phyloP scores from a whole-genome alignment of 2,329 filamentous ascomycete species.

The Chaetothyriales sp. region DNA sequence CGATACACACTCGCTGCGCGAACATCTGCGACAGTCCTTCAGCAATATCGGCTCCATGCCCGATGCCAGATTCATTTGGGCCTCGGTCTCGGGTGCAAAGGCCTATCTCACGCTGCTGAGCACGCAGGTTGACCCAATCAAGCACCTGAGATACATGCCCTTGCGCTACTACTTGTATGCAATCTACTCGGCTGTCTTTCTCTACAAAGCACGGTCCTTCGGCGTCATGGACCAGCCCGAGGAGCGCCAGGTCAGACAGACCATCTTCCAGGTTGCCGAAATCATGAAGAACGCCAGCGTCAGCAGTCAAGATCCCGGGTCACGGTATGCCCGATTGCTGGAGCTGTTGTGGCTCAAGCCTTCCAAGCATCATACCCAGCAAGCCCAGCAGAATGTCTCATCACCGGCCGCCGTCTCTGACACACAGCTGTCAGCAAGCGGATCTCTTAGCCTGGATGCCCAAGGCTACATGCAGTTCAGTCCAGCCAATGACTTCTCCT shows the following conservation, averaged over 20 bases:
- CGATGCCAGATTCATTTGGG: constrained; percentile 53
- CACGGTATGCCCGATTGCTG: constrained; percentile 47
- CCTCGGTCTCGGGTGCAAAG: constrained; percentile 51
- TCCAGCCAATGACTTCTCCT: constrained; percentile 45
- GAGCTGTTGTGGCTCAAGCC: constrained; percentile 44
- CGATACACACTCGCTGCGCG: constrained; percentile 23
- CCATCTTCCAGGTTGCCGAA: constrained; percentile 46
- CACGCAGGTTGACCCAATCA: constrained; percentile 45
- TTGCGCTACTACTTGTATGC: constrained; percentile 48
- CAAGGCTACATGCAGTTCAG: constrained; percentile 28
- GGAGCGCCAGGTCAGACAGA: constrained; percentile 41
- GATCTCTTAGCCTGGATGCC: constrained; percentile 16
- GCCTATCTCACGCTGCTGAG: constrained; percentile 47
- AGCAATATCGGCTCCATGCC: constrained; percentile 45
- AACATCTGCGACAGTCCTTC: constrained; percentile 33
- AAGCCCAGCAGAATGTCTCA: constrained; percentile 12
- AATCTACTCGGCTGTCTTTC: constrained; percentile 51
- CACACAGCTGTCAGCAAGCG: constrained; percentile 21
- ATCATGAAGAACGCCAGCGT: constrained; percentile 46
- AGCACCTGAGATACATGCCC: constrained; percentile 50
- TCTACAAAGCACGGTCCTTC: constrained; percentile 51
- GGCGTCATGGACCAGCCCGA: constrained; percentile 45
- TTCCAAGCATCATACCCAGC: constrained; percentile 12
- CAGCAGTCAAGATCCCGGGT: constrained; percentile 46
- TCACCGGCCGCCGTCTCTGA: constrained; percentile 20